A percentile compares a stretch with the other conserved stretches of the same genome.
Conservation (phyloP, 148 eudicot genomes). For the Beta vulgaris region DNA sequence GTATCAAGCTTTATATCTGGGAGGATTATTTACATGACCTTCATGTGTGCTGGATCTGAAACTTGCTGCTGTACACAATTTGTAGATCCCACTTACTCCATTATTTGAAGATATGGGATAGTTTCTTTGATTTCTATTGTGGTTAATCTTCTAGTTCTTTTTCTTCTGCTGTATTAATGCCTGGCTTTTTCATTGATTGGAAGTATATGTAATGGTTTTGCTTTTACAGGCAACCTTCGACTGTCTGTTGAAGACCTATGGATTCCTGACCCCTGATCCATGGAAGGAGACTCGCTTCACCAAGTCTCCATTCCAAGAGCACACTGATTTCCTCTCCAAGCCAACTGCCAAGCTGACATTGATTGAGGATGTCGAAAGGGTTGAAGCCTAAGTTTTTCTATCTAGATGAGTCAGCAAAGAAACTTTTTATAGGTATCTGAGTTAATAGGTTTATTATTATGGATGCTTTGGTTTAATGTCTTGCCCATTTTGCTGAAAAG, state of each 20-base stretch:
- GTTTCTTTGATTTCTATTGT: too few relatives aligned
- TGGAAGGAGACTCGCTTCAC: conserved; percentile 71
- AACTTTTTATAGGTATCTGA: background rate
- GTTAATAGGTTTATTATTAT: background rate
- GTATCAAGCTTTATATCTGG: too few relatives aligned
- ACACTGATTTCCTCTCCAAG: conserved; percentile 56
- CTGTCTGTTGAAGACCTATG: conserved; percentile 73
- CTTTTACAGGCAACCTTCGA: conserved; percentile 73
- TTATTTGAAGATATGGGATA: too few relatives aligned
- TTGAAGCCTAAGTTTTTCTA: conserved; percentile 27
- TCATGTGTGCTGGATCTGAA: too few relatives aligned
- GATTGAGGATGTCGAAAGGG: conserved; percentile 42
- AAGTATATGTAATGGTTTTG: too few relatives aligned
- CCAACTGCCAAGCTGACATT: conserved; percentile 45
- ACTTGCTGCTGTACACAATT: too few relatives aligned
- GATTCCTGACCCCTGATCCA: conserved; percentile 76
- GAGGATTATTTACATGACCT: too few relatives aligned
- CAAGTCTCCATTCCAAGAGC: conserved; percentile 72
- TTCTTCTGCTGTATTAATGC: too few relatives aligned
- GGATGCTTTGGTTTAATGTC: background rate
- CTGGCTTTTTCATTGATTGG: too few relatives aligned
- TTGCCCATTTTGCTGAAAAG: too few relatives aligned
- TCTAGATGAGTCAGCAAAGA: background rate
- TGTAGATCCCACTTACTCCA: too few relatives aligned
- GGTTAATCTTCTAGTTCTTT: too few relatives aligned